Evolutionary conservation across 1,284 basidiomycete species (phyloP).

Genomic region (Puccinia horiana): DNA sequence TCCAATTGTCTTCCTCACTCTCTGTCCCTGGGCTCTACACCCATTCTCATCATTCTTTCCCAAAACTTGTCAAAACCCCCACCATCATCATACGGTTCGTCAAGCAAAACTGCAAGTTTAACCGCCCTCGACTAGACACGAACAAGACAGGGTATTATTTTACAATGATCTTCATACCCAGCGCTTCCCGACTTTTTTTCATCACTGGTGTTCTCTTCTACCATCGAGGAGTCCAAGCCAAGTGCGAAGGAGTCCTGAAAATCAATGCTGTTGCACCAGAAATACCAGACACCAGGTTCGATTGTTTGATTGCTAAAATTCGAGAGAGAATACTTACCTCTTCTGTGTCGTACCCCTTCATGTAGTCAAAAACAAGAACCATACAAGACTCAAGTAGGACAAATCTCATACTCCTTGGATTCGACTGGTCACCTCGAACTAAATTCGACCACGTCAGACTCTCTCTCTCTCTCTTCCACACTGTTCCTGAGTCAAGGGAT

Average conservation of each 20-base stretch:
- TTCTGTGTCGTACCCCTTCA: background rate
- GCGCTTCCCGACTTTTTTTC: background rate
- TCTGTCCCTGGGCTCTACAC: too few species aligned
- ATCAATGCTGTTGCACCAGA: background rate
- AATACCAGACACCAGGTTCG: conserved; percentile 27
- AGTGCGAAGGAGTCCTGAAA: conserved; percentile 1
- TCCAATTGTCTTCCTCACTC: too few species aligned
- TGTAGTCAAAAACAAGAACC: background rate
- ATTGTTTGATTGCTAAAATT: background rate
- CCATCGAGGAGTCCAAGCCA: background rate
- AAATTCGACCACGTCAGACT: conserved; percentile 28
- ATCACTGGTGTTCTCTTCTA: background rate
- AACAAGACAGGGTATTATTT: background rate
- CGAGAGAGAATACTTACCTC: background rate
- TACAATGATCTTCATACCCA: background rate
- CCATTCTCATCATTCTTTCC: too few species aligned
- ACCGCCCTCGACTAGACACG: background rate
- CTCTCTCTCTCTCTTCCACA: background rate
- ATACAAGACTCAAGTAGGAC: conserved; percentile 25
- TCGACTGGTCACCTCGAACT: conserved; percentile 12
- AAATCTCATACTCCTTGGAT: conserved; percentile 12
- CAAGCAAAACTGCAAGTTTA: background rate
- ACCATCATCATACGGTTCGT: too few species aligned
- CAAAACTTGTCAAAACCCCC: too few species aligned
- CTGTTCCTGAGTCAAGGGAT: background rate